phyloP scores from a whole-genome alignment of 768 basidiomycete species.

The Boletus speciosus region DNA sequence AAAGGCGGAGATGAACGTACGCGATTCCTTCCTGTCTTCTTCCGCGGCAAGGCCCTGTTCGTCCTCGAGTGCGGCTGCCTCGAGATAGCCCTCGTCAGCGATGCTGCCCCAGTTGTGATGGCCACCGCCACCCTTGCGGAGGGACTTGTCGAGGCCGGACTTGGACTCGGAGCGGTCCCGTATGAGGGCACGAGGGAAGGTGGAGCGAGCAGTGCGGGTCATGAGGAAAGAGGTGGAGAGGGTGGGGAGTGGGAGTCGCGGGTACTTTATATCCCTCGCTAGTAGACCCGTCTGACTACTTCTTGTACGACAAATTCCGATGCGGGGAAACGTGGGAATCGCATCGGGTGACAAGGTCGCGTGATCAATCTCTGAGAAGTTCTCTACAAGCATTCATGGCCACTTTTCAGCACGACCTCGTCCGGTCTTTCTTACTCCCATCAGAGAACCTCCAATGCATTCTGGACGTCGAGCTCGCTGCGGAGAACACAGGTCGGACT shows the following conservation, averaged over 20 bases:
- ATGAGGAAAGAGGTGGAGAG: constrained; percentile 37
- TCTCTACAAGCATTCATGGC: constrained; percentile 3
- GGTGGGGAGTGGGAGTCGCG: neutral
- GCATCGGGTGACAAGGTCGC: neutral
- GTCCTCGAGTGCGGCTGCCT: constrained; percentile 56
- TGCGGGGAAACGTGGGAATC: constrained; percentile 31
- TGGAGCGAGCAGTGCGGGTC: constrained; percentile 77
- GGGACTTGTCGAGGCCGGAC: constrained; percentile 65
- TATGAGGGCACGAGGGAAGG: constrained; percentile 65
- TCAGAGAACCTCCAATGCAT: constrained; percentile 46
- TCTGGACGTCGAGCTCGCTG: constrained; percentile 36
- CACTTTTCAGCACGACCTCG: constrained; percentile 4
- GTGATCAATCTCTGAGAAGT: neutral
- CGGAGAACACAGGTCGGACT: neutral
- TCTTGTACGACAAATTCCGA: no score
- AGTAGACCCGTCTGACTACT: neutral
- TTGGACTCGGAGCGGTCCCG: constrained; percentile 80
- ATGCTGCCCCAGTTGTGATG: constrained; percentile 84
- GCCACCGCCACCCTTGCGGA: constrained; percentile 79
- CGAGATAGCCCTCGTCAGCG: constrained; percentile 58
- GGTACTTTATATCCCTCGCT: constrained; percentile 21
- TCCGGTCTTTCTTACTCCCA: constrained; percentile 30
- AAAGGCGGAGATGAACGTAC: constrained; percentile 8
- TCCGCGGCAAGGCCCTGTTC: constrained; percentile 46
- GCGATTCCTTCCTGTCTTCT: constrained; percentile 15